Evolutionary conservation across 371 early-diverging fungal genomes (phyloP).

Genomic region (Apophysomyces elegans): DNA sequence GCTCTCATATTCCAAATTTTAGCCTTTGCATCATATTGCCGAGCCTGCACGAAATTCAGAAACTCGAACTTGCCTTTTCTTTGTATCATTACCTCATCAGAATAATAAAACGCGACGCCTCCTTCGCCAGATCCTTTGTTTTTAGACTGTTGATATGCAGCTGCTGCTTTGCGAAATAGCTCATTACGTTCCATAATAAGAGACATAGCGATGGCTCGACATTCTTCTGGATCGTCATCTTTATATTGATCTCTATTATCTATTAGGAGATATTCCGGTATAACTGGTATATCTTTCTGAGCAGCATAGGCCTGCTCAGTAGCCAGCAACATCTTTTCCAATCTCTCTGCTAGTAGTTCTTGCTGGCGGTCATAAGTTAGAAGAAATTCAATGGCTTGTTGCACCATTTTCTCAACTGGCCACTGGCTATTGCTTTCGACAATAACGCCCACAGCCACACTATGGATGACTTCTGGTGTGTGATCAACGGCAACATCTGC

Average conservation of each 20-base stretch:
- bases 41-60: conserved; percentile 36
- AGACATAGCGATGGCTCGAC: conserved; percentile 60
- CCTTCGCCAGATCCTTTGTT: conserved; percentile 60
- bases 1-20: conserved; percentile 77
- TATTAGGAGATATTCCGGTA: conserved; percentile 47
- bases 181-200: conserved; percentile 61
- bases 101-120: conserved; percentile 73
- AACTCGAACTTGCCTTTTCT: neutral
- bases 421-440: conserved; percentile 26
- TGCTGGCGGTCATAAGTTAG: conserved; percentile 40
- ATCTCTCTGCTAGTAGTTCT: conserved; percentile 32
- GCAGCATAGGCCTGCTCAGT: conserved; percentile 20
- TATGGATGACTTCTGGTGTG: conserved; percentile 37
- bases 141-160: conserved; percentile 54
- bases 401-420: conserved; percentile 31
- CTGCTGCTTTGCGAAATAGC: conserved; percentile 65
- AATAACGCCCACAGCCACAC: conserved; percentile 46
- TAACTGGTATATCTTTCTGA: conserved; percentile 32
- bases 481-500: conserved; percentile 50
- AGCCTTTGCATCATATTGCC: conserved; percentile 59
- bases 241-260: conserved; percentile 49
- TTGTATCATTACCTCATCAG: conserved; percentile 49
- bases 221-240: conserved; percentile 66
- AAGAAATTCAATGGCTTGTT: conserved; percentile 53
- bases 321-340: conserved; percentile 35